Evolutionary conservation across 305 asterid genomes (phyloP).

Genomic region (Rubia peregrina): DNA sequence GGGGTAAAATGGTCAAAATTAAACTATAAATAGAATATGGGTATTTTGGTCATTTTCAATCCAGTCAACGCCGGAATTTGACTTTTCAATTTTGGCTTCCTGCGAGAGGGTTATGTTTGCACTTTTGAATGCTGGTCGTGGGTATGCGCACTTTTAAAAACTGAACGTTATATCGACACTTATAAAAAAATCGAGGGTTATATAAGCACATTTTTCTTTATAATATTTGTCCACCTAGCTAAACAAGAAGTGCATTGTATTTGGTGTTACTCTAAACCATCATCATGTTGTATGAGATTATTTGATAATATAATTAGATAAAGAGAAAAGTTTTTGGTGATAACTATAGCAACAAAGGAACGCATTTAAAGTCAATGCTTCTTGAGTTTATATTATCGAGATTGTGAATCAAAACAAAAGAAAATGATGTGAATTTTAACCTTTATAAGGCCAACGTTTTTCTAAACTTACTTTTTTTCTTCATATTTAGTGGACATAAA

Average conservation of each 20-base stretch:
- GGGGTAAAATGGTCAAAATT: too few species aligned
- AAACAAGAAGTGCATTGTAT: neutral
- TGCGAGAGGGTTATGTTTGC: too few species aligned
- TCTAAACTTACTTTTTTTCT: too few species aligned
- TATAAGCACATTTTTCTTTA: too few species aligned
- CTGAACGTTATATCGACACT: too few species aligned
- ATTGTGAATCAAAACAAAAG: constrained; percentile 2
- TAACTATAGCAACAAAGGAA: neutral
- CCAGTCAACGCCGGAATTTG: too few species aligned
- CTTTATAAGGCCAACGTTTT: neutral
- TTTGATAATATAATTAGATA: neutral
- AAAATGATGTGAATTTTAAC: neutral
- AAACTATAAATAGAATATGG: too few species aligned
- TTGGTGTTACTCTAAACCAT: neutral
- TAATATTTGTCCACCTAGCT: neutral
- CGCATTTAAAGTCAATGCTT: neutral
- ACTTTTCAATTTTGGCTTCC: too few species aligned
- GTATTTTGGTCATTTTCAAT: too few species aligned
- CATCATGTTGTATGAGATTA: neutral
- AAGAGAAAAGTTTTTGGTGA: neutral
- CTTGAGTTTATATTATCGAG: neutral
- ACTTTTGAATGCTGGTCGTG: too few species aligned
- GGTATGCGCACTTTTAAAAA: too few species aligned
- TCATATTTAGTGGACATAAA: neutral
- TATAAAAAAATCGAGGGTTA: too few species aligned